phyloP scores from a whole-genome alignment of 768 basidiomycete genomes.

The Clavulina sp. region DNA sequence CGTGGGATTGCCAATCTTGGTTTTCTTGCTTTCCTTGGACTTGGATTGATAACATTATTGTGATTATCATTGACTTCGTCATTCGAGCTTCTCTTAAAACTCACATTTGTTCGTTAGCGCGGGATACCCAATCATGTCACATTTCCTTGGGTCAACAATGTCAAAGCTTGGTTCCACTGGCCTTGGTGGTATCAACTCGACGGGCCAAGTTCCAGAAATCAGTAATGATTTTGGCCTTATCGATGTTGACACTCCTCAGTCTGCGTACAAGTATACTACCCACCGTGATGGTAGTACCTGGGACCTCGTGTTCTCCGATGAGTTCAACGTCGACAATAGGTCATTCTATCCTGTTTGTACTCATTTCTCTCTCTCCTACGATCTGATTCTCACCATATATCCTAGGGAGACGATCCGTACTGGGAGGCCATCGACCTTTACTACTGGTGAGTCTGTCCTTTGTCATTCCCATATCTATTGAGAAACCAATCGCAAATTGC shows the following conservation, averaged over 20 bases:
- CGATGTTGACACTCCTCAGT: conserved; percentile 56
- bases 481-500: background rate
- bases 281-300: conserved; percentile 34
- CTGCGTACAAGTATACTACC: conserved; percentile 38
- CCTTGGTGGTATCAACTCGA: conserved; percentile 69
- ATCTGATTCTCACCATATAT: conserved; percentile 12
- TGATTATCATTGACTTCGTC: background rate
- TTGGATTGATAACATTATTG: conserved; percentile 18
- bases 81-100: background rate
- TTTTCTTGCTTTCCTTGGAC: conserved; percentile 18
- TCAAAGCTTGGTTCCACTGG: conserved; percentile 41
- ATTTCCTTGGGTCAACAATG: background rate
- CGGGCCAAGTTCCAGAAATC: conserved; percentile 72
- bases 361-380: background rate
- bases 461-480: background rate
- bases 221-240: conserved; percentile 33
- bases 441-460: conserved; percentile 26
- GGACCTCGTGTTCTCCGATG: conserved; percentile 74
- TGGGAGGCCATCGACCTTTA: conserved; percentile 77
- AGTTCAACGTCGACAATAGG: conserved; percentile 65
- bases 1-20: conserved; percentile 23
- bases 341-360: conserved; percentile 45
- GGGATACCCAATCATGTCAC: conserved; percentile 6
- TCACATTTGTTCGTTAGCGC: background rate
- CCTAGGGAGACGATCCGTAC: conserved; percentile 62